Percentiles rank a stretch among this genome's conserved stretches.
phyloP scores from a whole-genome alignment of 805 yeast genomes.

The Wickerhamiella domercqiae region DNA sequence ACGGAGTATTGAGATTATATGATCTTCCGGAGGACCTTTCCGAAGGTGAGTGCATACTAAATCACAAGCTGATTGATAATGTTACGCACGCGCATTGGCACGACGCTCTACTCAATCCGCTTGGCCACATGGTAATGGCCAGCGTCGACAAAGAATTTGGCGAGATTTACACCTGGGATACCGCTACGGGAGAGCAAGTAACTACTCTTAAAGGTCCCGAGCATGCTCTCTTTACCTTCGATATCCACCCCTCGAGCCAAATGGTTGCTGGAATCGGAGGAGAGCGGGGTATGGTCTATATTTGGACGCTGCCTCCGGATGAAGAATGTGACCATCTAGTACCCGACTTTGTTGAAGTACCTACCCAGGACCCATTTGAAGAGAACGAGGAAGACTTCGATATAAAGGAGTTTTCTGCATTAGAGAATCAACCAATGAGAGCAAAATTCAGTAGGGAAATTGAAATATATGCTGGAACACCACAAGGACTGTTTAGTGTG shows the following conservation, averaged over 20 bases:
- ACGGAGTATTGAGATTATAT: neutral
- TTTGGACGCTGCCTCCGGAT: slow-evolving; percentile 10
- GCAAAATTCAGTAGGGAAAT: too few relatives aligned
- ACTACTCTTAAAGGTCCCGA: slow-evolving; percentile 5
- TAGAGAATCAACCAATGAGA: too few relatives aligned
- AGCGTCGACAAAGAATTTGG: slow-evolving; percentile 8
- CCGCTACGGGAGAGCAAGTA: slow-evolving; percentile 3
- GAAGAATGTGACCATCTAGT: slow-evolving; percentile 9
- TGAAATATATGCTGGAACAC: too few relatives aligned
- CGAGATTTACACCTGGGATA: slow-evolving; percentile 10
- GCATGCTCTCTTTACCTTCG: slow-evolving; percentile 6
- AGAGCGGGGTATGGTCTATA: slow-evolving; percentile 9
- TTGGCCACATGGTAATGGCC: slow-evolving; percentile 12
- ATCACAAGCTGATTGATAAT: slow-evolving; percentile 7
- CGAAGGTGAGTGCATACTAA: neutral
- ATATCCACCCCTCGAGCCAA: slow-evolving; percentile 8
- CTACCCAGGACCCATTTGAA: slow-evolving; percentile 5
- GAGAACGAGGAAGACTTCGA: slow-evolving; percentile 12
- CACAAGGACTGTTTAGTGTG: too few relatives aligned
- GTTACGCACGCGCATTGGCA: slow-evolving; percentile 8
- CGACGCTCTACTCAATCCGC: slow-evolving; percentile 6
- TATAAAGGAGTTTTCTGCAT: too few relatives aligned
- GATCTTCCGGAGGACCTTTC: neutral
- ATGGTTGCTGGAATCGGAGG: slow-evolving; percentile 7
- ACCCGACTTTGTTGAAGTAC: slow-evolving; percentile 9